Percentiles rank a stretch among this genome's conserved stretches.
phyloP scores from a whole-genome alignment of 768 basidiomycete genomes.

The Cyathus striatus region DNA sequence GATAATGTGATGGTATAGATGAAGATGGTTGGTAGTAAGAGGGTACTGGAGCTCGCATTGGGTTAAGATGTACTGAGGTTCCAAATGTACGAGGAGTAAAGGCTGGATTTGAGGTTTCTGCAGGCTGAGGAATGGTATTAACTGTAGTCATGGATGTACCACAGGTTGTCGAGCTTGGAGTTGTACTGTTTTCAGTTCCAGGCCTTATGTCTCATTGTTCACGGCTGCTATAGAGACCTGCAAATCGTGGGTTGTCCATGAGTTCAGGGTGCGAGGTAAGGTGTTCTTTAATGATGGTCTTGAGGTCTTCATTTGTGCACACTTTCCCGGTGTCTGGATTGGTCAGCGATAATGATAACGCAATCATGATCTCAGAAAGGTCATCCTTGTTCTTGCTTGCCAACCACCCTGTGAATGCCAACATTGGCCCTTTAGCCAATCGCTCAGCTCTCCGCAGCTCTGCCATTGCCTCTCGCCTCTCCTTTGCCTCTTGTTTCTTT shows the following conservation, averaged over 20 bases:
- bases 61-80: too few relatives aligned
- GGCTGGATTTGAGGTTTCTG: too few relatives aligned
- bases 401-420: constrained; percentile 3
- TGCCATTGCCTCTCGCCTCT: not conserved
- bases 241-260: not conserved
- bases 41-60: too few relatives aligned
- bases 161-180: too few relatives aligned
- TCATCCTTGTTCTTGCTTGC: constrained; percentile 6
- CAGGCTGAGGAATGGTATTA: too few relatives aligned
- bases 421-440: constrained; percentile 1
- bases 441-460: not conserved
- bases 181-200: not conserved
- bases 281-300: not conserved
- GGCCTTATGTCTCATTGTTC: not conserved
- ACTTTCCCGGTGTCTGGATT: constrained; percentile 1
- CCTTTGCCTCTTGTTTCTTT: constrained; percentile 1
- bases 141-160: too few relatives aligned
- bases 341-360: constrained; percentile 3
- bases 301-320: not conserved
- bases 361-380: constrained; percentile 2
- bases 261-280: not conserved
- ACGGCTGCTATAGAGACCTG: not conserved
- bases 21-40: too few relatives aligned
- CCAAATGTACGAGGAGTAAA: too few relatives aligned
- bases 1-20: too few relatives aligned